Base-by-base conservation (phyloP, 257 asterid genomes). In the Solanum arcanum region DNA sequence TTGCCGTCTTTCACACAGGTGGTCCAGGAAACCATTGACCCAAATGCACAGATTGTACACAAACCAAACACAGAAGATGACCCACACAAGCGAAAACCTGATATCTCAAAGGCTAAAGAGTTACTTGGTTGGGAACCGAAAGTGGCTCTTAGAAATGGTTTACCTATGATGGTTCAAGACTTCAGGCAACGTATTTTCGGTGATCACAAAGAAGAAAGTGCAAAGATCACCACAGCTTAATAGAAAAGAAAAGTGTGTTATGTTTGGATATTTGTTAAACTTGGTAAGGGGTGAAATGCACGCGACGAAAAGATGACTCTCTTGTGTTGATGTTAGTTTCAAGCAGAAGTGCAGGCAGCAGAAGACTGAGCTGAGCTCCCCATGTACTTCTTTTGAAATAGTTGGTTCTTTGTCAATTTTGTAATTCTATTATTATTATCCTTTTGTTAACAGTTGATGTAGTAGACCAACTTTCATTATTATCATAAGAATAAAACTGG, bases 51-150 rank as follows among this genome's bases (percentile, higher is more conserved):
- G 91, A 95, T 96, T 35, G 98, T 92, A 56, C 94, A 94, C 95
- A 93, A 90, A 89, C 96, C 98, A 9, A 96, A 96, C 95, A 95
- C 99, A 4, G 98, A 95, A 88, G 99, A 96, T 81, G 99, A 96
- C 62, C 99, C 99, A 1, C 99, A 96, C 97, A 96, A 94, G 96
- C 94, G 99, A 77, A 95, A 96, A 87, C 99, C 99, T 1, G 99
- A 96, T 82, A 96, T 96, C 86, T 64, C 96, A 47, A 96, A 90
- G 93, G 99, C 99, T 4, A 96, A 95, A 88, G 98, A 96, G 21
- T 87, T 89, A 74, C 94, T 96, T 5, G 98, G 98, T 3, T 96
- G 99, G 99, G 98, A 96, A 91, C 99, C 99, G 16, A 96, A 96
- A 89, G 92, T 96, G 20, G 72, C 99, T 11, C 95, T 96, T 11